phyloP scores from a whole-genome alignment of 108 stramenopile genomes.

The Hondaea fermentalgiana region DNA sequence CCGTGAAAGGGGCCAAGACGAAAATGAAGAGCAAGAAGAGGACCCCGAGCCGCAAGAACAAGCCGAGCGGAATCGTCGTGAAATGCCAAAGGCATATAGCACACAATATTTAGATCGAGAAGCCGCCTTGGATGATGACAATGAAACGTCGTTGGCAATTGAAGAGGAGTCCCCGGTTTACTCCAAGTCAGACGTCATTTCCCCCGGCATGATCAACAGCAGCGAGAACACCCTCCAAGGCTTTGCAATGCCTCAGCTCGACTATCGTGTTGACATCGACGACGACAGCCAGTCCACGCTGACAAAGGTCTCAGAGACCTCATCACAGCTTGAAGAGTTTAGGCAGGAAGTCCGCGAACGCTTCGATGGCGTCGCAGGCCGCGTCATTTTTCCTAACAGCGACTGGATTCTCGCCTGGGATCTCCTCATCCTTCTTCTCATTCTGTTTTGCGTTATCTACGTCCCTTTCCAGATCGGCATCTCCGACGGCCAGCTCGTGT shows the following conservation, averaged over 20 bases:
- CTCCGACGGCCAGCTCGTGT: not conserved
- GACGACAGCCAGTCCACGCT: no score
- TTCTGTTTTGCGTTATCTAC: not conserved
- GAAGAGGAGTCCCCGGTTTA: not conserved
- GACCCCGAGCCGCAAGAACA: no score
- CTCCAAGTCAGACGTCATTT: not conserved
- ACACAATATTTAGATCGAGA: no score
- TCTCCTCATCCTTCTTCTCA: not conserved
- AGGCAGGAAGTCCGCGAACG: not conserved
- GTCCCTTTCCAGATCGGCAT: constrained; percentile 10
- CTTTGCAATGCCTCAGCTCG: no score
- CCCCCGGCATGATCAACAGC: not conserved
- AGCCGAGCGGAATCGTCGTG: no score
- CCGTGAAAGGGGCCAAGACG: no score
- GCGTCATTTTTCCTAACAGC: not conserved
- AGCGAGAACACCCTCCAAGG: no score
- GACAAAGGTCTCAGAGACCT: not conserved
- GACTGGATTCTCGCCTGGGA: not conserved
- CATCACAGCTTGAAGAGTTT: not conserved
- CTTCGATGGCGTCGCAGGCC: not conserved
- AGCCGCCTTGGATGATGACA: no score
- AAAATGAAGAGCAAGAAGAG: no score
- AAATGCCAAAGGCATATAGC: no score
- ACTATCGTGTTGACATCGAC: no score
- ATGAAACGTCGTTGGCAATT: not conserved